Evolutionary conservation across 1,284 basidiomycete species (phyloP).

Genomic region (Chalciporus sp.): DNA sequence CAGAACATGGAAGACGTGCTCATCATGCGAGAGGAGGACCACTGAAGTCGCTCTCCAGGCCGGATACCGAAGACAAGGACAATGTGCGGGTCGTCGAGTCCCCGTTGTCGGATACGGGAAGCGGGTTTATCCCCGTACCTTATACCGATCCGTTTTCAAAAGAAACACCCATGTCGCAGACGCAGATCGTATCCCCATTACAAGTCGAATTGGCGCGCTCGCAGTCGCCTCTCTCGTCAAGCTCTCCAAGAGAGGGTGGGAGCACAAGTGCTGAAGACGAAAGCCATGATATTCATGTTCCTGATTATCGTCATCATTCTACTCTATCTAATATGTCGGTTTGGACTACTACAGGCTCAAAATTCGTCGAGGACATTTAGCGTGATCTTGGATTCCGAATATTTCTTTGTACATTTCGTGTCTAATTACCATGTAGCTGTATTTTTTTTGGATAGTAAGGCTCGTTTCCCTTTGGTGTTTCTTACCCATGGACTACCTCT

Average conservation of each 20-base stretch:
- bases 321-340: slow-evolving; percentile 38
- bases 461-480: not conserved
- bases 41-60: slow-evolving; percentile 15
- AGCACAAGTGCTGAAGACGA: slow-evolving; percentile 20
- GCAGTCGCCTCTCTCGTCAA: slow-evolving; percentile 27
- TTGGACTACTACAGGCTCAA: slow-evolving; percentile 42
- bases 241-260: slow-evolving; percentile 22
- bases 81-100: slow-evolving; percentile 29
- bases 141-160: slow-evolving; percentile 27
- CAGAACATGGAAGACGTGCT: slow-evolving; percentile 8
- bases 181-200: slow-evolving; percentile 3
- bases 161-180: slow-evolving; percentile 1
- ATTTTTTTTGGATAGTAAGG: not conserved
- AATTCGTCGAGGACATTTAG: slow-evolving; percentile 32
- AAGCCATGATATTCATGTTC: slow-evolving; percentile 8
- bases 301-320: slow-evolving; percentile 33
- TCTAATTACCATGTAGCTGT: not conserved
- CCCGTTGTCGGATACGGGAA: slow-evolving; percentile 27
- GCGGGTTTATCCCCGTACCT: slow-evolving; percentile 6
- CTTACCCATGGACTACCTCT: not conserved
- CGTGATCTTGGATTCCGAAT: not conserved
- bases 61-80: slow-evolving; percentile 10
- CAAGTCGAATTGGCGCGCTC: slow-evolving; percentile 14
- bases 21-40: slow-evolving; percentile 2
- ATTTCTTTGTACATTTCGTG: not conserved